These are phyloP conservation scores for Tulasnella sp. DNA, from an alignment of 768 basidiomycete genomes.

Conservation along the genomic window DNA sequence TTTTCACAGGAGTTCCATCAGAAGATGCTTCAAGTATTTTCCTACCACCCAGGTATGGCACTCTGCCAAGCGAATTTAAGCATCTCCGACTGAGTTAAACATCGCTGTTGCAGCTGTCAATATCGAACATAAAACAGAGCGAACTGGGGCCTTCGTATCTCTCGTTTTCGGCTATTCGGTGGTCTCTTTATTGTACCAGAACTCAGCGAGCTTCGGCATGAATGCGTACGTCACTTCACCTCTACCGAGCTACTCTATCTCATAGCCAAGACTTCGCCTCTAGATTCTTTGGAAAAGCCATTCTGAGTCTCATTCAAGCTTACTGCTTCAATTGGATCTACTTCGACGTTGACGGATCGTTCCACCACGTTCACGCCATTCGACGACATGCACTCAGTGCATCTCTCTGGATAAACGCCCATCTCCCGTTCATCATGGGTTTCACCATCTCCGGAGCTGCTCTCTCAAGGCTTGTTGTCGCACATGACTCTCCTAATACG, in stretches of 20 bases:
- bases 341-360: slow-evolving; percentile 21
- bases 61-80: too few species aligned
- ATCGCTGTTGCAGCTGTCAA: slow-evolving; percentile 33
- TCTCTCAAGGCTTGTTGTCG: slow-evolving; percentile 17
- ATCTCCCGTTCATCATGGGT: slow-evolving; percentile 21
- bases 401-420: slow-evolving; percentile 12
- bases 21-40: neutral
- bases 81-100: neutral
- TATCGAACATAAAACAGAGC: slow-evolving; percentile 38
- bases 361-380: slow-evolving; percentile 18
- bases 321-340: slow-evolving; percentile 25
- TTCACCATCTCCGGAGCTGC: slow-evolving; percentile 21
- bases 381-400: slow-evolving; percentile 17
- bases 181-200: slow-evolving; percentile 27
- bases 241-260: neutral
- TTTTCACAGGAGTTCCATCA: neutral
- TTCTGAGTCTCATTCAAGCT: slow-evolving; percentile 20
- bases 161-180: slow-evolving; percentile 34
- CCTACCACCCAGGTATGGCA: slow-evolving; percentile 9
- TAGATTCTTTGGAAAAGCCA: slow-evolving; percentile 23
- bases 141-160: slow-evolving; percentile 37
- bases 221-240: slow-evolving; percentile 9
- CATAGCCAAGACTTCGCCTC: neutral
- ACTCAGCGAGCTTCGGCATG: slow-evolving; percentile 18
- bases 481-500: slow-evolving; percentile 13